phyloP scores from a whole-genome alignment of 2,329 filamentous ascomycete genomes.

The Pestalotiopsis sp. region DNA sequence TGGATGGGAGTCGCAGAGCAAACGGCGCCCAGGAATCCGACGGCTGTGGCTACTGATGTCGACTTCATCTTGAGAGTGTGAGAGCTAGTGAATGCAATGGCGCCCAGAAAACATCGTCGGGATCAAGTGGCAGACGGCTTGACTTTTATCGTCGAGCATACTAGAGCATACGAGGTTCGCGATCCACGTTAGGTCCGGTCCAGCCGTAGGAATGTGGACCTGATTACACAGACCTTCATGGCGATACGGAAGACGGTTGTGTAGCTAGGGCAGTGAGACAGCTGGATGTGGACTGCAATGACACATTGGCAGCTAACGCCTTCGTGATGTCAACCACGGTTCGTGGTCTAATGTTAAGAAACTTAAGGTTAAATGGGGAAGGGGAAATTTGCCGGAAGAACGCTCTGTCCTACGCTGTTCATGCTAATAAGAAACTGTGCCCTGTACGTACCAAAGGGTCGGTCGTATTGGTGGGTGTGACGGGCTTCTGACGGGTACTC shows the following conservation, averaged over 20 bases:
- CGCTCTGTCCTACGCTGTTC: background rate
- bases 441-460: background rate
- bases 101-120: background rate
- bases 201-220: background rate
- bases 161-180: background rate
- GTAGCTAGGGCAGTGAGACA: background rate
- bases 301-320: background rate
- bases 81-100: background rate
- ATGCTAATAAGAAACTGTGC: background rate
- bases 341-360: background rate
- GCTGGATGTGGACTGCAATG: background rate
- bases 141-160: background rate
- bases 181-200: background rate
- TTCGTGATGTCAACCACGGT: constrained; percentile 4
- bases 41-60: background rate
- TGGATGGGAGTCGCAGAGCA: constrained; percentile 1
- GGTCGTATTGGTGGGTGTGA: background rate
- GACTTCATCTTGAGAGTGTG: constrained; percentile 4
- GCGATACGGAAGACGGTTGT: background rate
- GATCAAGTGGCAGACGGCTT: background rate
- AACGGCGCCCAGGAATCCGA: background rate
- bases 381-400: background rate
- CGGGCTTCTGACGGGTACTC: background rate
- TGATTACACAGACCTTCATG: background rate
- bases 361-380: background rate